phyloP scores from a whole-genome alignment of 2,329 filamentous ascomycete genomes.

The Colletotrichum agaves region DNA sequence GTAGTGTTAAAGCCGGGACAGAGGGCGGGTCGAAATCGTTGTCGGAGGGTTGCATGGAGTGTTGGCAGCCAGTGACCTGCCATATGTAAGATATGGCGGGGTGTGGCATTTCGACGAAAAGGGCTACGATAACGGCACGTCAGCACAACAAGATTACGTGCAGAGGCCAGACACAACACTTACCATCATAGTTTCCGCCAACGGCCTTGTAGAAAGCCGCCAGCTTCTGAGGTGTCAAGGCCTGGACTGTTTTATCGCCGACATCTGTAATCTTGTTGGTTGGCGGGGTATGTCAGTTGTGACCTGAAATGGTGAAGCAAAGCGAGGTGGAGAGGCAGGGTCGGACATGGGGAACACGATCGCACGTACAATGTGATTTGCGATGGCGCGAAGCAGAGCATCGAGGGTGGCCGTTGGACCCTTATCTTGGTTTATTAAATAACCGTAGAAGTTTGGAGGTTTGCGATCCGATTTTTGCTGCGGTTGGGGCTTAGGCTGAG shows the following conservation, averaged over 20 bases:
- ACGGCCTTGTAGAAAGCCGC: conserved; percentile 81
- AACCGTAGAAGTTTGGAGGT: conserved; percentile 61
- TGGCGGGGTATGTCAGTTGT: conserved; percentile 40
- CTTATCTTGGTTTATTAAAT: conserved; percentile 76
- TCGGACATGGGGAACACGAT: neutral
- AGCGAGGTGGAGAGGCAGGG: neutral
- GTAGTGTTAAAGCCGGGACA: conserved; percentile 83
- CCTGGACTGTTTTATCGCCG: conserved; percentile 64
- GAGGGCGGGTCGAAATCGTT: conserved; percentile 79
- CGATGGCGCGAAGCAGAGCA: conserved; percentile 75
- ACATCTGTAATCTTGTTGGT: conserved; percentile 62
- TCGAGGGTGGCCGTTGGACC: conserved; percentile 74
- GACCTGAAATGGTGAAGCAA: conserved; percentile 21
- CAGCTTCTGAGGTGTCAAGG: conserved; percentile 74
- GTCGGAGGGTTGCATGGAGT: conserved; percentile 78
- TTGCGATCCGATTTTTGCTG: neutral
- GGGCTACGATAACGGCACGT: conserved; percentile 54
- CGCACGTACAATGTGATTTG: conserved; percentile 73
- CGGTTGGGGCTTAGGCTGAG: neutral
- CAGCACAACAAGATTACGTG: conserved; percentile 9
- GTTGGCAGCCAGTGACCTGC: conserved; percentile 89
- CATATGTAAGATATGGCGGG: conserved; percentile 90
- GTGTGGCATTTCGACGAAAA: conserved; percentile 82
- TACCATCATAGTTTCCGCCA: conserved; percentile 79
- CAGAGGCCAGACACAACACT: conserved; percentile 34